These are phyloP conservation scores for Aechmea fasciata DNA, from an alignment of 176 grass and related monocot species.

Conservation along the genomic window DNA sequence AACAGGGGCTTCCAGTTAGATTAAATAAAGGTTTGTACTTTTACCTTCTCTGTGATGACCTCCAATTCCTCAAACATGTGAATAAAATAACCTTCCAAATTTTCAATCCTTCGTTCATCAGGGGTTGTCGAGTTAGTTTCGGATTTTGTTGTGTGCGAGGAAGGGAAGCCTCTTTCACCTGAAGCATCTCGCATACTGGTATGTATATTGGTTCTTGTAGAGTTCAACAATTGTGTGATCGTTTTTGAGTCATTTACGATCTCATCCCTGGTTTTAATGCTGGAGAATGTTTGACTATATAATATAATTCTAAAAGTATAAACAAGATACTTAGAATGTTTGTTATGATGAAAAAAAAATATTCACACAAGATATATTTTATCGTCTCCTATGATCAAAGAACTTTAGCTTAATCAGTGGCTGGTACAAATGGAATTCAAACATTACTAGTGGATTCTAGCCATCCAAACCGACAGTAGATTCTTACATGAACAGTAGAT, in stretches of 20 bases:
- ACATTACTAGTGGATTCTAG: too few species aligned
- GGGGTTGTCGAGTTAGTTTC: slow-evolving; percentile 80
- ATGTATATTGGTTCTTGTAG: slow-evolving; percentile 11
- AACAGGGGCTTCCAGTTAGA: slow-evolving; percentile 84
- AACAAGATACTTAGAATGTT: too few species aligned
- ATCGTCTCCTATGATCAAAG: not conserved
- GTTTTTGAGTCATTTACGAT: not conserved
- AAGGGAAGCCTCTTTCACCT: slow-evolving; percentile 70
- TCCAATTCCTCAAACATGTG: not conserved
- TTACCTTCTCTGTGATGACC: not conserved
- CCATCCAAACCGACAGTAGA: too few species aligned
- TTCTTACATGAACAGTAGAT: too few species aligned
- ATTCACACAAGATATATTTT: not conserved
- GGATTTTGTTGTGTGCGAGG: slow-evolving; percentile 83
- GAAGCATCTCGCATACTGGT: slow-evolving; percentile 81
- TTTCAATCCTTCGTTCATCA: slow-evolving; percentile 14
- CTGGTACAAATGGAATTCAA: too few species aligned
- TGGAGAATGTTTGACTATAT: not conserved
- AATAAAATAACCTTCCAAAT: not conserved
- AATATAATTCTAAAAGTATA: too few species aligned
- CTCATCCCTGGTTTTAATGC: not conserved
- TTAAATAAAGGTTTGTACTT: slow-evolving; percentile 72
- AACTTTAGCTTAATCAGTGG: too few species aligned
- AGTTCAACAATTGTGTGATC: not conserved
- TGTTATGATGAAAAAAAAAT: too few species aligned